phyloP scores from a whole-genome alignment of 805 yeast genomes.

The Yarrowia porcina region DNA sequence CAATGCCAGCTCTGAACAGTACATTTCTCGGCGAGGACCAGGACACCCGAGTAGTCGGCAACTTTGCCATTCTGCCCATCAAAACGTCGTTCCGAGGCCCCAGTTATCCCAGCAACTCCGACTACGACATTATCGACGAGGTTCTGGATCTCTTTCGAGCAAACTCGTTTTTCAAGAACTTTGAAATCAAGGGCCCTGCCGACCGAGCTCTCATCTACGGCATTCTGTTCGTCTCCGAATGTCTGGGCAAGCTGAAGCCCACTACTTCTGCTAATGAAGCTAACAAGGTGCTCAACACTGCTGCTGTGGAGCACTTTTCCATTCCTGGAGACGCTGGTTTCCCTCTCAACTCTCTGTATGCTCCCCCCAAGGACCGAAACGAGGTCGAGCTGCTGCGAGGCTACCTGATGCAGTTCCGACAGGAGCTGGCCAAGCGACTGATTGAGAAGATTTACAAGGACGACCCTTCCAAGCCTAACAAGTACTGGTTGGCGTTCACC shows the following conservation, averaged over 20 bases:
- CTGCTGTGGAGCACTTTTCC: conserved; percentile 81
- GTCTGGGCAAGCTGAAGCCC: conserved; percentile 60
- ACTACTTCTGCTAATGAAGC: conserved; percentile 47
- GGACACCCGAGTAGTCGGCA: conserved; percentile 50
- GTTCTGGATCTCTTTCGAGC: conserved; percentile 88
- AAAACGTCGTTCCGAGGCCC: conserved; percentile 88
- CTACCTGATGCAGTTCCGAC: conserved; percentile 90
- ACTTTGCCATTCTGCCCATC: conserved; percentile 79
- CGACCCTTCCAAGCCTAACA: conserved; percentile 59
- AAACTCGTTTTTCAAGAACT: conserved; percentile 92
- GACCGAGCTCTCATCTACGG: conserved; percentile 94
- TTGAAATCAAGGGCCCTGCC: conserved; percentile 93
- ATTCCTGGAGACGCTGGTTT: conserved; percentile 95
- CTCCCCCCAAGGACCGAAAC: conserved; percentile 67
- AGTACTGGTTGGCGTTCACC: conserved; percentile 93
- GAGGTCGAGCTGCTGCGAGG: conserved; percentile 77
- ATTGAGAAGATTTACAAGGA: conserved; percentile 69
- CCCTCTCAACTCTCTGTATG: conserved; percentile 78
- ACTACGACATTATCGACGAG: conserved; percentile 91
- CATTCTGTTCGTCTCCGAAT: conserved; percentile 81
- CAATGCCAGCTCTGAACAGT: conserved; percentile 37
- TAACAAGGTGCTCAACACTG: conserved; percentile 60
- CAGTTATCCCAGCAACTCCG: conserved; percentile 67
- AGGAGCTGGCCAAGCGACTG: conserved; percentile 81
- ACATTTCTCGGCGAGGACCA: conserved; percentile 37